Evolutionary conservation across 2,329 filamentous ascomycete species (phyloP), one percentile per base, ranked within the genome.

Genomic region (Davidsoniella virescens): DNA sequence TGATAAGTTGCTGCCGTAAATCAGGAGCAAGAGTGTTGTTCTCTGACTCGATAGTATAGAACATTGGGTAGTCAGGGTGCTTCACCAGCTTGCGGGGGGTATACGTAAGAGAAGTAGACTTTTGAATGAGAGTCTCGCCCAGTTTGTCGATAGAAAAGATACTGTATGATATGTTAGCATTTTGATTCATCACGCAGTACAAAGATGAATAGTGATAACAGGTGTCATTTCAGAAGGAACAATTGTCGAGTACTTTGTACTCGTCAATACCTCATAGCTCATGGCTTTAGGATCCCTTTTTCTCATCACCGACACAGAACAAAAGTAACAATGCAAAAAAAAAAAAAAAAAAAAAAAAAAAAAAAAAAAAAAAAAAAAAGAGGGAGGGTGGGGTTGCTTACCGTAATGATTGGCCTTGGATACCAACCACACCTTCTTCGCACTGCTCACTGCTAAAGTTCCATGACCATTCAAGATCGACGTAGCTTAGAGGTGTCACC

Each of bases 361-460:
- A 9, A 42, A 29, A 50, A 17, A 23, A 1, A 23, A 2, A 60
- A 58, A 59, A 61, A 60, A 63, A 62, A 61, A 12, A 9, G 39
- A 29, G 47, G 14, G 5, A 1, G 5, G 1, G 4, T 2, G 14
- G 17, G 20, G 25, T 54, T 2, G 18, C 45, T 64, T 79, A 94
- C 87, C 87, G 76, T 57, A 94, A 65, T 62, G 87, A 92, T 63
- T 90, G 84, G 44, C 81, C 86, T 66, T 93, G 85, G 54, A 95
- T 90, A 54, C 87, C 88, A 49, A 95, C 90, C 72, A 95, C 90
- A 51, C 88, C 88, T 65, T 95, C 85, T 41, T 84, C 80, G 59
- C 88, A 94, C 63, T 94, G 85, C 62, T 94, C 87, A 61, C 88
- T 94, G 63, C 85, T 90, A 62, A 98, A 96, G 59, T 92, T 94